Percentiles rank a stretch among this genome's conserved stretches.
phyloP scores from a whole-genome alignment of 2,329 filamentous ascomycete genomes.

The Colletotrichum karsti region DNA sequence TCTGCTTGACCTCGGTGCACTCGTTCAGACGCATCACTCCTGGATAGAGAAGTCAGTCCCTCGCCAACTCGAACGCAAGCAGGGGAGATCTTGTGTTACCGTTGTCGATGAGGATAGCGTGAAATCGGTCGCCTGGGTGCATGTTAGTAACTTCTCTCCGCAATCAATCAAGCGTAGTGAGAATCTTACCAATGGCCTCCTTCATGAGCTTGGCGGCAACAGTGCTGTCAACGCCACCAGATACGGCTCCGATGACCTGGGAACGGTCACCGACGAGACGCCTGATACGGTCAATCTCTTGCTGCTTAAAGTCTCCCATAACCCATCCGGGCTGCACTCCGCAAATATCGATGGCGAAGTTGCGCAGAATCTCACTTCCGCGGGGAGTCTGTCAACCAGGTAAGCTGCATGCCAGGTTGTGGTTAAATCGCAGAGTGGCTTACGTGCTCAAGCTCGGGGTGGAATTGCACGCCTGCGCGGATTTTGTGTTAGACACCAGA shows the following conservation, averaged over 20 bases:
- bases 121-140: constrained; percentile 71
- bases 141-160: neutral
- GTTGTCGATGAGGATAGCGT: constrained; percentile 63
- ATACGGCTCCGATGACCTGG: constrained; percentile 73
- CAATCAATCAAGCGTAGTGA: neutral
- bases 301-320: constrained; percentile 84
- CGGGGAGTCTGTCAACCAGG: constrained; percentile 73
- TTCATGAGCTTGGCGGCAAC: constrained; percentile 88
- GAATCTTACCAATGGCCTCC: constrained; percentile 76
- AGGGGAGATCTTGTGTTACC: neutral
- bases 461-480: constrained; percentile 76
- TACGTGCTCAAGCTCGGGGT: constrained; percentile 77
- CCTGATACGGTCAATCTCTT: constrained; percentile 83
- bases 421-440: neutral
- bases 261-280: constrained; percentile 82
- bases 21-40: constrained; percentile 89
- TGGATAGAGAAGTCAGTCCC: too few species aligned
- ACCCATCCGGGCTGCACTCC: constrained; percentile 80
- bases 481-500: too few species aligned
- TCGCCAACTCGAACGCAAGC: too few species aligned
- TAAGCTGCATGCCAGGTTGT: neutral
- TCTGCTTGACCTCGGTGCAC: constrained; percentile 82
- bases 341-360: constrained; percentile 89
- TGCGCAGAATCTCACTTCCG: constrained; percentile 76
- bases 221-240: constrained; percentile 86